Evolutionary conservation across 2,329 filamentous ascomycete species (phyloP).

Genomic region (Fusarium papillatum): DNA sequence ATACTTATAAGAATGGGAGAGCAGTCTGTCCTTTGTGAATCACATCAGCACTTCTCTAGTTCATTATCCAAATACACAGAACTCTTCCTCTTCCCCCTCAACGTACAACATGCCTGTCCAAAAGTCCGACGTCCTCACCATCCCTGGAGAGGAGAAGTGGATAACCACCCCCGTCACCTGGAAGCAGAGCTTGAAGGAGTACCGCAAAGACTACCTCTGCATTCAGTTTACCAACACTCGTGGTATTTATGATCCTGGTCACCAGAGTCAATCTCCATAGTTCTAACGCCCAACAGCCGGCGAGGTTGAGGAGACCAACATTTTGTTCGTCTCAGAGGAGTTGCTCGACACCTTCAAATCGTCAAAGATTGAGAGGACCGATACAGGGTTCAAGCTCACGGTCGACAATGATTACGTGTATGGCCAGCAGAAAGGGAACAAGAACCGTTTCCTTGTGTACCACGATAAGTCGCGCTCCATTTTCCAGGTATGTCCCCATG

Average conservation of each 20-base stretch:
- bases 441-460: background rate
- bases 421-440: background rate
- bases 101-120: background rate
- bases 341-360: background rate
- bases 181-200: background rate
- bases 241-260: background rate
- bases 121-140: background rate
- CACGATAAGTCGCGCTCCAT: background rate
- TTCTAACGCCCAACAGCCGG: background rate
- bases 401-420: background rate
- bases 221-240: background rate
- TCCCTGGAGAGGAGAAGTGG: background rate
- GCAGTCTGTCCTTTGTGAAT: background rate
- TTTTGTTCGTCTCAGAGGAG: background rate
- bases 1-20: background rate
- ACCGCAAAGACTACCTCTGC: background rate
- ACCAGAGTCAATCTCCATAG: background rate
- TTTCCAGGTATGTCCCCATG: background rate
- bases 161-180: background rate
- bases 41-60: background rate
- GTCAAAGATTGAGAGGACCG: background rate
- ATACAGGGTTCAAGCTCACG: background rate
- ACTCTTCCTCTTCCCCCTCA: background rate
- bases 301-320: background rate
- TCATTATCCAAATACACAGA: background rate